Conservation (phyloP, 2,329 filamentous ascomycete genomes). For the Triangularia verruculosa region DNA sequence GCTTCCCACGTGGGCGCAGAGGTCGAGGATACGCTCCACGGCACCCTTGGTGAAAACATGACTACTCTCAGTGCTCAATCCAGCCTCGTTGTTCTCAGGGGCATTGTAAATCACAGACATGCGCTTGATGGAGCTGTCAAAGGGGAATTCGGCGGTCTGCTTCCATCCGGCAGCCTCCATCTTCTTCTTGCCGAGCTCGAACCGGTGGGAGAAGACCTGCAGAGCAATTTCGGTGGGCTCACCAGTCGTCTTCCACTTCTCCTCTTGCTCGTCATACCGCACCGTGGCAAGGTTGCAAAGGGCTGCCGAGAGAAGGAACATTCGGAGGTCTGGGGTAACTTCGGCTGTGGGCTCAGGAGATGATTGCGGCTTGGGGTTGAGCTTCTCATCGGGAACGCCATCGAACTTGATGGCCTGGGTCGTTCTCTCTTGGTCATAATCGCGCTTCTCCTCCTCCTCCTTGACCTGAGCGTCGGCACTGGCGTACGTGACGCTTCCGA, state of each 20-base stretch:
- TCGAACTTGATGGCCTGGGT: slow-evolving; percentile 60
- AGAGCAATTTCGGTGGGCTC: slow-evolving; percentile 75
- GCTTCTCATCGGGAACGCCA: slow-evolving; percentile 53
- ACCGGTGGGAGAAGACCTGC: slow-evolving; percentile 70
- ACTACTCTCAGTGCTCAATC: slow-evolving; percentile 42
- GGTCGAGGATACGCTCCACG: slow-evolving; percentile 58
- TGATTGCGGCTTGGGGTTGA: slow-evolving; percentile 38
- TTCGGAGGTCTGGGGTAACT: slow-evolving; percentile 48
- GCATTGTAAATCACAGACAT: slow-evolving; percentile 72
- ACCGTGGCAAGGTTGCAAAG: slow-evolving; percentile 66
- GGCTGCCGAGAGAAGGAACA: slow-evolving; percentile 55
- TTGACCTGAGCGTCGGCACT: slow-evolving; percentile 35
- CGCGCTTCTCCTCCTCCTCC: slow-evolving; percentile 40
- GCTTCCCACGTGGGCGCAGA: slow-evolving; percentile 48
- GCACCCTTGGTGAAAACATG: slow-evolving; percentile 62
- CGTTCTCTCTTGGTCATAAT: slow-evolving; percentile 59
- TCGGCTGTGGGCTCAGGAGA: slow-evolving; percentile 40
- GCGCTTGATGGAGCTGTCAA: slow-evolving; percentile 73
- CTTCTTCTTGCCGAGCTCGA: slow-evolving; percentile 55
- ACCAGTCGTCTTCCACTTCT: slow-evolving; percentile 63
- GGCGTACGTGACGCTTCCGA: slow-evolving; percentile 51
- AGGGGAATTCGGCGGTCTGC: slow-evolving; percentile 70
- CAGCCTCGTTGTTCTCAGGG: slow-evolving; percentile 39
- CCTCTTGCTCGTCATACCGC: slow-evolving; percentile 51
- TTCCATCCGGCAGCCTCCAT: slow-evolving; percentile 56